Percentiles rank a stretch among this genome's conserved stretches.
These are phyloP conservation scores for Tulasnella sp. DNA, from an alignment of 768 basidiomycete genomes.

Conservation along the genomic window DNA sequence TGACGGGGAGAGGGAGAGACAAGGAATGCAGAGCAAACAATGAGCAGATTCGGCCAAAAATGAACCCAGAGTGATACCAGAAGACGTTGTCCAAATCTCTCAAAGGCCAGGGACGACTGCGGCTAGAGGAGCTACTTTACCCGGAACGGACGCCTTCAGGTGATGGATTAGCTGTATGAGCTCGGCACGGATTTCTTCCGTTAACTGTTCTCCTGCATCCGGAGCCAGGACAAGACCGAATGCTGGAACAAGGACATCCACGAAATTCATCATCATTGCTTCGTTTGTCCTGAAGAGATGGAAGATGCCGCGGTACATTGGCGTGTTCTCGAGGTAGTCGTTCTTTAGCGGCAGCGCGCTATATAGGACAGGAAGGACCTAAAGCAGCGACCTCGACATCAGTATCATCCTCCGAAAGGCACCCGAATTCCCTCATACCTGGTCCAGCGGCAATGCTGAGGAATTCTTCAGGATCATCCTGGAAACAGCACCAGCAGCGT, in stretches of 20 bases:
- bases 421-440: constrained; percentile 16
- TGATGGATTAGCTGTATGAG: constrained; percentile 61
- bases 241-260: constrained; percentile 67
- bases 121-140: constrained; percentile 43
- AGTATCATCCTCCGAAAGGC: background rate
- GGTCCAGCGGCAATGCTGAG: constrained; percentile 67
- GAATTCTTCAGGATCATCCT: constrained; percentile 76
- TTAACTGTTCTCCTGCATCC: constrained; percentile 58
- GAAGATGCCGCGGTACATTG: constrained; percentile 84
- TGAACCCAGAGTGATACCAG: no score
- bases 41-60: no score
- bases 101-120: no score
- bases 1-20: no score
- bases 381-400: constrained; percentile 21
- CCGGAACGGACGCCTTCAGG: constrained; percentile 64
- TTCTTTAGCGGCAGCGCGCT: constrained; percentile 73
- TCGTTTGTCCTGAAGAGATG: constrained; percentile 72
- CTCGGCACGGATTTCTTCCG: constrained; percentile 64
- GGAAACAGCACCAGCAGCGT: constrained; percentile 88
- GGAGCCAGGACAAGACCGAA: constrained; percentile 80
- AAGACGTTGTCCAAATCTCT: no score
- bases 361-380: constrained; percentile 79
- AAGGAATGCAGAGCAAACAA: no score
- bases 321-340: constrained; percentile 81
- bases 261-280: constrained; percentile 53